phyloP scores from a whole-genome alignment of 1,139 yeast genomes.

The Candida albicans region DNA sequence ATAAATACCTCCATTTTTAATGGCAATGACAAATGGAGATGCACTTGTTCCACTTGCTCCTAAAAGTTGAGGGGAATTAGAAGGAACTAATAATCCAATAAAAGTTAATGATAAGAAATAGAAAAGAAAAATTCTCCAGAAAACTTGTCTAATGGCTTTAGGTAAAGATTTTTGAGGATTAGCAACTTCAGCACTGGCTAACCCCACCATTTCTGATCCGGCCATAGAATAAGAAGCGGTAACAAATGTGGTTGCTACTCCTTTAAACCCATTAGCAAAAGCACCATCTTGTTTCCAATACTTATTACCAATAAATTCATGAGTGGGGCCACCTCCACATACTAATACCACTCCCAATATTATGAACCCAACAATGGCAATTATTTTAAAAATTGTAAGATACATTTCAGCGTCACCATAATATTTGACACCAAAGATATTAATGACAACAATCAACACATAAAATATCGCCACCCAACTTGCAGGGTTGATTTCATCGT shows the following conservation, averaged over 20 bases:
- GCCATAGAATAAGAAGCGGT: slow-evolving; percentile 46
- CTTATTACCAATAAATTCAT: slow-evolving; percentile 61
- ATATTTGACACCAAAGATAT: slow-evolving; percentile 69
- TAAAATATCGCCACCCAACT: slow-evolving; percentile 67
- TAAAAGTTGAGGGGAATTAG: slow-evolving; percentile 30
- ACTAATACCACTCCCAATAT: slow-evolving; percentile 62
- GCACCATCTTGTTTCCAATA: slow-evolving; percentile 63
- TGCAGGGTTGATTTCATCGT: slow-evolving; percentile 57
- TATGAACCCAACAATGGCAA: slow-evolving; percentile 64
- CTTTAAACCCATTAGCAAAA: slow-evolving; percentile 44
- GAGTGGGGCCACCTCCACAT: slow-evolving; percentile 67
- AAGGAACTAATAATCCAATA: slow-evolving; percentile 40
- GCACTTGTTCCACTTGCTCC: slow-evolving; percentile 35
- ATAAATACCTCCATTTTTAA: slow-evolving; percentile 50
- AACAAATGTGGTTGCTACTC: slow-evolving; percentile 42
- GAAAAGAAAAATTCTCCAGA: slow-evolving; percentile 44
- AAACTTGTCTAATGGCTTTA: slow-evolving; percentile 43
- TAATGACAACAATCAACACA: slow-evolving; percentile 53
- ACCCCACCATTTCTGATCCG: slow-evolving; percentile 49
- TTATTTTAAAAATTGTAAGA: slow-evolving; percentile 57
- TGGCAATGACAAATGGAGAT: slow-evolving; percentile 62
- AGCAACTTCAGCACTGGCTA: slow-evolving; percentile 43
- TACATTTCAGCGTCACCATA: slow-evolving; percentile 74
- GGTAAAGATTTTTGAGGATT: slow-evolving; percentile 40
- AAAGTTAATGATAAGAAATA: slow-evolving; percentile 41